Evolutionary conservation across 345 rosid genomes (phyloP), one percentile per base, ranked within the genome.

Genomic region (Pistacia atlantica): DNA sequence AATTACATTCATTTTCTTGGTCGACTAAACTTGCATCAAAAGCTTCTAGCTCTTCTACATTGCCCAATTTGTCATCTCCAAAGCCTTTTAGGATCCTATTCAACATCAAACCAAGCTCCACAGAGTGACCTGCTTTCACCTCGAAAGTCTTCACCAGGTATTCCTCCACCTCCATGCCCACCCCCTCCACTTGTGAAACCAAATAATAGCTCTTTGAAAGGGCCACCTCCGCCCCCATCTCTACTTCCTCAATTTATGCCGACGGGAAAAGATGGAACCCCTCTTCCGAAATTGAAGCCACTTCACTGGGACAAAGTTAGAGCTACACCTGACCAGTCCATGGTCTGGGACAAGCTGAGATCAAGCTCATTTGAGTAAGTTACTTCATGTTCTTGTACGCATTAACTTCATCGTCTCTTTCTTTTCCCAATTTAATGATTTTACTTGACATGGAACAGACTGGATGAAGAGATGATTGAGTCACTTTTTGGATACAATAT

Each of bases 221-320:
- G 89, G 2, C 95, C 92, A 4, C 99, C 97, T 54, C 93, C 97
- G 9, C 85, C 93, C 11, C 90, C 95, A 69, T 80, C 90, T 48
- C 87, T 74, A n/a, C 74, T 85, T 73, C 79, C 89, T 70, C 87
- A 71, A 13, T 76, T 75, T 67, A 69, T 83, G 18, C 83, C 92
- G 8, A 4, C 79, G 61, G 93, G 97, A 6, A 94, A 91, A 86
- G 93, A 91, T 64, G 97, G 98, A 86, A 69, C 80, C 42, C 90
- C 94, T 63, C 74, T 96, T 51, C 89, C 99, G 65, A 96, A 96
- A 83, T 63, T 96, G 80, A 96, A 96, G 87, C 99, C 99, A 5
- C 98, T 96, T 73, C 99, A 96, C 4, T 96, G 99, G 99, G 98
- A 96, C 91, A 96, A 93, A 87, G 99, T 96, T n/a, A 94, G 97